These are phyloP conservation scores for Zygosaccharomyces pseudorouxii DNA, from an alignment of 805 yeast species.

Conservation along the genomic window DNA sequence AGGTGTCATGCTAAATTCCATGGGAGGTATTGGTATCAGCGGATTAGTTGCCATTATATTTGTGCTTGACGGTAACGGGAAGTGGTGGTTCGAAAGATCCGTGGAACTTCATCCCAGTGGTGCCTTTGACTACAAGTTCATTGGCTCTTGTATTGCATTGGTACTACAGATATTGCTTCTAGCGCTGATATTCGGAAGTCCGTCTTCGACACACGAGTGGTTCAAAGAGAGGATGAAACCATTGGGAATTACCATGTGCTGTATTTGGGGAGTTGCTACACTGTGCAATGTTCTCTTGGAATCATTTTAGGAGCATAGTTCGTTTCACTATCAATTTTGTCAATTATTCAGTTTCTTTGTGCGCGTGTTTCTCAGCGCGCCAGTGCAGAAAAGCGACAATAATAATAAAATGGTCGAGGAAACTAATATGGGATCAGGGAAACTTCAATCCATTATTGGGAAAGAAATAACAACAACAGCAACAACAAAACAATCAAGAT, in stretches of 20 bases:
- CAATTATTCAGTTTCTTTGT: background rate
- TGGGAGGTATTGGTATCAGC: conserved; percentile 79
- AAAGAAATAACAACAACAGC: no score
- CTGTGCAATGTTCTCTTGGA: conserved; percentile 25
- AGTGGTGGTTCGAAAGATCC: conserved; percentile 27
- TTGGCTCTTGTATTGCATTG: conserved; percentile 26
- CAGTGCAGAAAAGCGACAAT: background rate
- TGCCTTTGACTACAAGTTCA: conserved; percentile 21
- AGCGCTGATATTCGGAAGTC: conserved; percentile 19
- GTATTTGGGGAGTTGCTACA: conserved; percentile 28
- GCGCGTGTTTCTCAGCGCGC: conserved; percentile 6
- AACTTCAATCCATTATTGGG: background rate
- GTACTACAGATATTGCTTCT: conserved; percentile 22
- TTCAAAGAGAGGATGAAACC: conserved; percentile 14
- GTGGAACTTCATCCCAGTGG: conserved; percentile 16
- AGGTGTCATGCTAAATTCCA: conserved; percentile 74
- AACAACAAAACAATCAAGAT: background rate
- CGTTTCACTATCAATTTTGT: background rate
- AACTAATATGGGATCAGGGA: background rate
- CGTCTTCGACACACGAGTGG: conserved; percentile 10
- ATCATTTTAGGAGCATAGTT: conserved; percentile 6
- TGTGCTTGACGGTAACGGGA: conserved; percentile 14
- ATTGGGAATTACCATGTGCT: conserved; percentile 26
- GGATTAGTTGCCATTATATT: conserved; percentile 47
- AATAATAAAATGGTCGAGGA: background rate